Evolutionary conservation across 805 yeast species (phyloP), one percentile per base, ranked within the genome.

Genomic region (Ogataea pignaliae): DNA sequence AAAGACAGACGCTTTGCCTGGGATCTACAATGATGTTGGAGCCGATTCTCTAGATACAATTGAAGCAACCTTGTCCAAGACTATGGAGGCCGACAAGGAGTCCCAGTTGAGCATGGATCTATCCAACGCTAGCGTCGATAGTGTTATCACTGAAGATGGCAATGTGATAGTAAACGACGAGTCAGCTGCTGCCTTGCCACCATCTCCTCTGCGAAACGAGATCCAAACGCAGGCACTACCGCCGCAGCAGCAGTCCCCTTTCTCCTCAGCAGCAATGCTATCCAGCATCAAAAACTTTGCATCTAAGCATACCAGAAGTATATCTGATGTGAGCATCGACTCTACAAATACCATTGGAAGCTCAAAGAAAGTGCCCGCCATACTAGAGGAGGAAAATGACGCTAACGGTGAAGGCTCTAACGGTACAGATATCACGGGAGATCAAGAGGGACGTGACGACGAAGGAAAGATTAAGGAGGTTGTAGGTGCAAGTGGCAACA

Each of bases 1-100:
- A 0, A 69, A 56, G 39, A 68, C 73, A 29, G 80, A 77, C 51
- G 81, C 76, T 15, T 72, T 62, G 36, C 68, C 75, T 21, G 26
- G 26, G 3, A 48, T 57, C 39, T 44, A 37, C 11, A 45, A 51
- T 37, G 15, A 53, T 51, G 44, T 41, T 37, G 37, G 32, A 14
- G 12, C 47, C 13, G 40, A 41, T 28, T 42, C 49, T 10, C 37
- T 45, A 17, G 51, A 42, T 16, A 42, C 52, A 6, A 28, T 50
- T 10, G 50, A 39, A 14, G 47, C 40, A 18, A 36, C 26, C 15
- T 34, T 48, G 17, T 44, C 51, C 10, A 42, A 31, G 35, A 48
- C 49, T 12, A 45, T 48, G 37, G 52, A 46, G 15, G 29, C 40
- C 17, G 43, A 33, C 41, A 35, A 28, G 28, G 26, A 36, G 28